Base-by-base conservation (phyloP, 2,329 filamentous ascomycete species). In the Epichloe baconii region DNA sequence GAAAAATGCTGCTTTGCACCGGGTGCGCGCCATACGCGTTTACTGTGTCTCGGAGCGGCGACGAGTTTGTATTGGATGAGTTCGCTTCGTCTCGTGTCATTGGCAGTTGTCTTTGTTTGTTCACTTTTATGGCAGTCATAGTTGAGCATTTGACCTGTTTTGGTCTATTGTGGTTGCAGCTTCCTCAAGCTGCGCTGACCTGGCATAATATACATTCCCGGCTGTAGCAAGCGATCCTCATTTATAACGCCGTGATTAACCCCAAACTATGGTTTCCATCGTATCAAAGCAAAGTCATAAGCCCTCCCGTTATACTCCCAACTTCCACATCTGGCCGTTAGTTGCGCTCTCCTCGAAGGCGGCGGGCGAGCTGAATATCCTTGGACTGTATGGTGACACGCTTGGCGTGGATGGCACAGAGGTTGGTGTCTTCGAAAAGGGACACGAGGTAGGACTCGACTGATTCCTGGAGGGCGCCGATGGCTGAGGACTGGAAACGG, bases 401-500 rank as follows among this genome's bases (percentile, higher is more conserved):
- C 83, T 97, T 97, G 74, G 93, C 91, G 76, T 97, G 93, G 72
- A 97, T 95, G 67, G 93, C 91, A 76, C 91, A 97, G 49, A 95
- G 77, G 78, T 97, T 97, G 75, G 91, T 96, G 70, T 97, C 91
- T 74, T 97, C 90, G 64, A 97, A 97, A 59, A 97, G 85, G 44
- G 90, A 95, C 73, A 97, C 90, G 65, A 98, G 86, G 76, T 96
- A 97, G 2, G 93, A 95, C 79, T 98, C 93, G 59, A 95, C 90
- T 51, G 93, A 95, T 79, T 98, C 93, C 77, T 98, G 91, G 41
- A 98, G 84, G 59, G 93, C 93, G 66, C 88, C 87, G 68, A 98
- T 96, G 70, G 93, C 93, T 45, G 91, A 95, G 23, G 88, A 95
- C 79, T 98, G 93, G 88, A 96, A 98, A 68, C 90, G 87, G 56